Evolutionary conservation across 305 asterid genomes (phyloP), one percentile per base, ranked within the genome.

Genomic region (Ajuga reptans): DNA sequence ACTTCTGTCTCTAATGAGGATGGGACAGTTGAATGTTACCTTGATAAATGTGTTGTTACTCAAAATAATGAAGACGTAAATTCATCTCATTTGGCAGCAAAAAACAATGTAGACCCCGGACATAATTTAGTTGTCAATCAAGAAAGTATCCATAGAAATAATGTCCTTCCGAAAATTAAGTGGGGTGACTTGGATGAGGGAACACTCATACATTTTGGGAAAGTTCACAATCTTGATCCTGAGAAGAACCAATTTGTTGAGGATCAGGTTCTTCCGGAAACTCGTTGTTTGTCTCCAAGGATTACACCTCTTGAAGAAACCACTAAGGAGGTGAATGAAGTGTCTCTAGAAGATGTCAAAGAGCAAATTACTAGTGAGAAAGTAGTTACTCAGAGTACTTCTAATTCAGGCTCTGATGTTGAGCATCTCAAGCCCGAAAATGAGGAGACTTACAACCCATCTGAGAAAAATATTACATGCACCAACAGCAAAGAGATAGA

Each of bases 161-260:
- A 27, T 5, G 75, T 77, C 69, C 85, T 85, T 49, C 87, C 91
- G 0, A 85, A 86, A 77, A 83, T 94, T 75, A 94, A 86, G 83
- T 91, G 96, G 97, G 96, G 99, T 51, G 93, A 94, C 75, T 81
- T 94, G 85, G 97, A 89, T 77, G 99, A 91, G 78, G 81, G 85
- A 68, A 82, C 88, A 24, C 85, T 90, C 76, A 69, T 80, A 61
- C 86, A 86, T 75, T 85, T 78, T 24, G 85, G 84, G 67, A 82
- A 75, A 74, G 61, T 82, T 60, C 76, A 72, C 76, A 84, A 76
- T 70, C 77, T 72, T 76, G 89, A 79, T 64, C 67, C 75, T 52
- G 75, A 78, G 52, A 75, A 72, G 69, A 75, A 72, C 31, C 69
- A 68, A 64, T 17, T 64, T 61, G 59, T 47, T 49, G 72, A 64